A percentile compares a stretch with the other conserved stretches of the same genome.
These are phyloP conservation scores for Vigna nakashimae DNA, from an alignment of 306 rosid genomes.

Conservation along the genomic window DNA sequence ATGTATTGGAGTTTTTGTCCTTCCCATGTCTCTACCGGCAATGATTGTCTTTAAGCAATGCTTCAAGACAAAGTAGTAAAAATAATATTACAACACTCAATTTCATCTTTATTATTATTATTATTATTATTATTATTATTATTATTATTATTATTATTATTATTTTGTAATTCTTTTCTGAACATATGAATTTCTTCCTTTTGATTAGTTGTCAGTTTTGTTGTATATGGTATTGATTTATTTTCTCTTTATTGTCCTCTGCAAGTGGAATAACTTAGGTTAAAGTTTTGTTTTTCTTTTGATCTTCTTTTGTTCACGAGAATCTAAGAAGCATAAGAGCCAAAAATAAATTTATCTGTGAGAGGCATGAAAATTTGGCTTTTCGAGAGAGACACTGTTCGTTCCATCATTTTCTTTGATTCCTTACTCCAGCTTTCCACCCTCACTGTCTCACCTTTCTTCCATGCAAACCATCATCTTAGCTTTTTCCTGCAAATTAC, in stretches of 20 bases:
- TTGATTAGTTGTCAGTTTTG: not conserved
- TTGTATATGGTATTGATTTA: slow-evolving; percentile 4
- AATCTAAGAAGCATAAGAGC: slow-evolving; percentile 61
- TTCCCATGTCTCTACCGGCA: too few species aligned
- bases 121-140: too few species aligned
- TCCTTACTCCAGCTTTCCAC: slow-evolving; percentile 31
- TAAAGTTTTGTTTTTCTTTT: not conserved
- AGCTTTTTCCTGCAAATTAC: not conserved
- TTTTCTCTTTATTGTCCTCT: slow-evolving; percentile 34
- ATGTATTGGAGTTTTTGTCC: too few species aligned
- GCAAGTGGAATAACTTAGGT: slow-evolving; percentile 12
- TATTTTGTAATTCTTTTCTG: too few species aligned
- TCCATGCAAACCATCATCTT: slow-evolving; percentile 7
- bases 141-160: too few species aligned
- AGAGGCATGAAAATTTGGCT: slow-evolving; percentile 47
- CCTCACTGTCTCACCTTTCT: slow-evolving; percentile 27
- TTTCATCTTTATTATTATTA: too few species aligned
- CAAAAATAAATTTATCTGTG: slow-evolving; percentile 43
- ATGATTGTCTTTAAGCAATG: too few species aligned
- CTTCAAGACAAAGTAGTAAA: too few species aligned
- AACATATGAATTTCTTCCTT: not conserved
- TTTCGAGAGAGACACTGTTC: slow-evolving; percentile 38
- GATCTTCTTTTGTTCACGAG: slow-evolving; percentile 29
- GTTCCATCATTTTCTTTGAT: slow-evolving; percentile 61
- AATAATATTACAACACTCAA: too few species aligned